A percentile compares a stretch with the other conserved stretches of the same genome.
phyloP scores from a whole-genome alignment of 192 early-diverging fungal genomes.

The Backusella parvicylindrica region DNA sequence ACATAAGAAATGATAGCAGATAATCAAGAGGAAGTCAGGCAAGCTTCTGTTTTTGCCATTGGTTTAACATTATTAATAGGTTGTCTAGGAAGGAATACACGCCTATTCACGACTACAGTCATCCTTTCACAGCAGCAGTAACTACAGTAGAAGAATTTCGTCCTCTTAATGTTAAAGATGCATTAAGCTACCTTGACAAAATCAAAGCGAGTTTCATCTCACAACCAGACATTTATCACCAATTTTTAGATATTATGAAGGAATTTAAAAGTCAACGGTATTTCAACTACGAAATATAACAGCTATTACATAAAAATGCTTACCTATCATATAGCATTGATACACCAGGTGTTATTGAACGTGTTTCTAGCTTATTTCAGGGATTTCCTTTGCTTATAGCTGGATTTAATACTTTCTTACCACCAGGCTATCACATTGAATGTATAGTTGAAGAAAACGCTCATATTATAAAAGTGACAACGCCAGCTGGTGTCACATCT shows the following conservation, averaged over 20 bases:
- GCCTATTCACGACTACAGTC: neutral
- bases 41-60: slow-evolving; percentile 5
- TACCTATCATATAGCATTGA: slow-evolving; percentile 40
- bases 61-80: neutral
- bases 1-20: neutral
- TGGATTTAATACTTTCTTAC: slow-evolving; percentile 97
- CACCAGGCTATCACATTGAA: slow-evolving; percentile 92
- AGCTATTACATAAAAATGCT: neutral
- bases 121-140: neutral
- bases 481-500: slow-evolving; percentile 64
- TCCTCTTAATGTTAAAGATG: slow-evolving; percentile 85
- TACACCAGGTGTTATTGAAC: slow-evolving; percentile 92
- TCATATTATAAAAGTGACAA: slow-evolving; percentile 75
- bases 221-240: slow-evolving; percentile 92
- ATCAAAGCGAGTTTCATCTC: slow-evolving; percentile 89
- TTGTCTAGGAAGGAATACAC: neutral
- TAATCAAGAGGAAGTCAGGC: neutral
- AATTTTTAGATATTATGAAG: slow-evolving; percentile 98
- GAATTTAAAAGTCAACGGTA: slow-evolving; percentile 94
- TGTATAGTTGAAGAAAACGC: slow-evolving; percentile 71
- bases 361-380: slow-evolving; percentile 88
- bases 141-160: slow-evolving; percentile 22
- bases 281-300: neutral
- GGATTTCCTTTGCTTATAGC: slow-evolving; percentile 83
- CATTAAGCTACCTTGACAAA: slow-evolving; percentile 89